Percentiles rank a stretch among this genome's conserved stretches.
Conservation (phyloP, 2,329 filamentous ascomycete genomes). For the Cytospora piceicola region DNA sequence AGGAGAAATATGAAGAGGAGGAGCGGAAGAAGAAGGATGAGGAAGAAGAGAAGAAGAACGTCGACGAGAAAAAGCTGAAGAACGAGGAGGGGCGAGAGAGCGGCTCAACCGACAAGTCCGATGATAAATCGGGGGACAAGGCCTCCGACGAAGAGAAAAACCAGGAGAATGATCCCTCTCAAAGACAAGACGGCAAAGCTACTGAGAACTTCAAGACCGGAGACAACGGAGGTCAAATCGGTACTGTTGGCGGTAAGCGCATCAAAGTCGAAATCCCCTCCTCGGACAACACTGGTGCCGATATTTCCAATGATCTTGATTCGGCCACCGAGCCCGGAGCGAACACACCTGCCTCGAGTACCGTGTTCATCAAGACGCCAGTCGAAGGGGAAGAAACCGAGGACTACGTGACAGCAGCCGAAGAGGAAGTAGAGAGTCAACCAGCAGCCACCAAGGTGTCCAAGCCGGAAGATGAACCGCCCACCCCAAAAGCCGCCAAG, state of each 20-base stretch:
- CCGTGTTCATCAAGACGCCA: neutral
- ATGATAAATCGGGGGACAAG: conserved; percentile 12
- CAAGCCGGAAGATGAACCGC: neutral
- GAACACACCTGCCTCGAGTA: conserved; percentile 31
- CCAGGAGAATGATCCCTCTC: neutral
- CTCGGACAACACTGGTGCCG: conserved; percentile 3
- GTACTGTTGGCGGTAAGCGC: conserved; percentile 38
- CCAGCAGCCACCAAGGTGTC: conserved; percentile 12
- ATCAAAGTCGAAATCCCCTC: conserved; percentile 40
- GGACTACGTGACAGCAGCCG: conserved; percentile 21
- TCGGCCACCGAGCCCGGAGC: conserved; percentile 29
- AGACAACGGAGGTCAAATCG: conserved; percentile 37
- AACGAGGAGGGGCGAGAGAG: conserved; percentile 17
- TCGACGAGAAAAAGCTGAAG: conserved; percentile 13
- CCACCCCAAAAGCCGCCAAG: conserved; percentile 14
- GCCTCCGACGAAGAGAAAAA: neutral
- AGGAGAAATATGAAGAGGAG: conserved; percentile 39
- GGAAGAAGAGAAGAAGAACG: conserved; percentile 6
- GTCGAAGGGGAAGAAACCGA: conserved; percentile 17
- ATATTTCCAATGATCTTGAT: neutral
- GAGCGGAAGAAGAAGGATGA: conserved; percentile 39
- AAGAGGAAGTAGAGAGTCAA: conserved; percentile 11
- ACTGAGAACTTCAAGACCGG: conserved; percentile 35
- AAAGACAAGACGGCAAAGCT: conserved; percentile 19
- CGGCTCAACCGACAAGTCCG: conserved; percentile 13